These are phyloP conservation scores for Podospora didyma DNA, from an alignment of 495 filamentous ascomycete species.

Conservation along the genomic window DNA sequence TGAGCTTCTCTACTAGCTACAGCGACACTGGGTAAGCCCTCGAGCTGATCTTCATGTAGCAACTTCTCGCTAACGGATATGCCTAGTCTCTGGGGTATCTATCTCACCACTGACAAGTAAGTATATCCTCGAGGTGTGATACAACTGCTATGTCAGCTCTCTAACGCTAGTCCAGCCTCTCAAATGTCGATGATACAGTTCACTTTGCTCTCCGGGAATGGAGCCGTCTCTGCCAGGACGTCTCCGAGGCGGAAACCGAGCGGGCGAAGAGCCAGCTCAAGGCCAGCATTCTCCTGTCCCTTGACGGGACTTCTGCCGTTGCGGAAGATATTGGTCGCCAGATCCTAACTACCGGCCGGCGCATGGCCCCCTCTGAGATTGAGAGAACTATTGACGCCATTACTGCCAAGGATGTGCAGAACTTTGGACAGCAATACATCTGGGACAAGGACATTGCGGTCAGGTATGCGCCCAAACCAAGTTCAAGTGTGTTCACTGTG, in stretches of 20 bases:
- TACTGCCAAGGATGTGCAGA: slow-evolving; percentile 95
- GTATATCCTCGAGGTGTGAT: too few species aligned
- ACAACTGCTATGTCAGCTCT: too few species aligned
- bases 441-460: slow-evolving; percentile 98
- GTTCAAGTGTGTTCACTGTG: too few species aligned
- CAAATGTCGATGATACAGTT: slow-evolving; percentile 85
- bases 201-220: slow-evolving; percentile 99
- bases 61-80: slow-evolving; percentile 13
- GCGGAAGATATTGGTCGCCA: slow-evolving; percentile 98
- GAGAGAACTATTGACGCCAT: slow-evolving; percentile 83
- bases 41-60: background rate
- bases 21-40: slow-evolving; percentile 88
- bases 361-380: slow-evolving; percentile 88
- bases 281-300: slow-evolving; percentile 91
- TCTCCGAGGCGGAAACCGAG: slow-evolving; percentile 88
- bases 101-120: slow-evolving; percentile 82
- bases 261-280: slow-evolving; percentile 99
- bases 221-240: slow-evolving; percentile 83
- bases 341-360: slow-evolving; percentile 92
- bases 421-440: slow-evolving; percentile 82
- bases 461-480: background rate
- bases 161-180: too few species aligned
- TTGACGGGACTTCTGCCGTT: slow-evolving; percentile 94
- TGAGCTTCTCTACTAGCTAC: slow-evolving; percentile 99
- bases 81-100: slow-evolving; percentile 95